Percentiles rank a stretch among this genome's conserved stretches.
Evolutionary conservation across 108 stramenopile genomes (phyloP).

Genomic region (Skeletonema grethae): DNA sequence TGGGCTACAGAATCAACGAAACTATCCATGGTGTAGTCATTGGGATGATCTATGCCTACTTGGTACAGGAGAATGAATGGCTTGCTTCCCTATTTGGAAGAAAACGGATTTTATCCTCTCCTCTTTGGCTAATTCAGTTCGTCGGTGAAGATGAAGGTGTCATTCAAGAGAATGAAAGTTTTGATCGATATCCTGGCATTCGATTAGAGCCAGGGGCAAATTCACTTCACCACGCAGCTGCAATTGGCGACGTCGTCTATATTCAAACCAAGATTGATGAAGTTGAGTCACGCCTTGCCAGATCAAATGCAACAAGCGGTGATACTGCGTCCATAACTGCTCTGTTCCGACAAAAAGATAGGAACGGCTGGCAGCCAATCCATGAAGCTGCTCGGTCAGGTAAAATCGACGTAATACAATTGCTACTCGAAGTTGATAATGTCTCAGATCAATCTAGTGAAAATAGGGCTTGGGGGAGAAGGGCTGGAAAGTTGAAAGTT

Average conservation of each 20-base stretch:
- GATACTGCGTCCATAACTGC: conserved; percentile 8
- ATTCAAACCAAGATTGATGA: conserved; percentile 16
- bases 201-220: conserved; percentile 26
- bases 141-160: conserved; percentile 21
- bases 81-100: conserved; percentile 23
- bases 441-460: conserved; percentile 1
- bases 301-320: background rate
- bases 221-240: conserved; percentile 30
- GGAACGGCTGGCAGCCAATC: conserved; percentile 49
- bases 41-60: conserved; percentile 16
- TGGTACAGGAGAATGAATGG: conserved; percentile 27
- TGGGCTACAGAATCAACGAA: conserved; percentile 45
- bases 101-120: conserved; percentile 27
- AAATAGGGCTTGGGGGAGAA: conserved; percentile 3
- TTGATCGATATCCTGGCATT: conserved; percentile 39
- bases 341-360: conserved; percentile 38
- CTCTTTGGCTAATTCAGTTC: conserved; percentile 18
- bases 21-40: conserved; percentile 32
- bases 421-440: conserved; percentile 36
- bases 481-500: conserved; percentile 18
- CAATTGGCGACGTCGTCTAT: conserved; percentile 14
- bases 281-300: conserved; percentile 8
- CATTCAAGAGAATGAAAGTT: background rate
- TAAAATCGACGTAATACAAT: conserved; percentile 17
- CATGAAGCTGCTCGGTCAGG: conserved; percentile 47